Base-by-base conservation (phyloP, 2,329 filamentous ascomycete genomes). In the Cadophora sp. region DNA sequence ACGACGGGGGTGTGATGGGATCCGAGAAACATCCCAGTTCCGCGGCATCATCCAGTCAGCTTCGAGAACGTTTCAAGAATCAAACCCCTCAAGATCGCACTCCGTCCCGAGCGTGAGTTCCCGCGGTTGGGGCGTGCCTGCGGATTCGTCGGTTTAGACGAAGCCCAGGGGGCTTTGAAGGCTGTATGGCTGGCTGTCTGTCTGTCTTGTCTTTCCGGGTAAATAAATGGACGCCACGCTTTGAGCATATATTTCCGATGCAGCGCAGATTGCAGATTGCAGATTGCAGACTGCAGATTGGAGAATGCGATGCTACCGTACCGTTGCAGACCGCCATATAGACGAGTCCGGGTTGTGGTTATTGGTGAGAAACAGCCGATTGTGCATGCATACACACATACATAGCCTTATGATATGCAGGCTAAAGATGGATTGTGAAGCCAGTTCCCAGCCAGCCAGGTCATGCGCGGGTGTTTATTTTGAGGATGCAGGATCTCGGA, bases 51-150 rank as follows among this genome's bases (percentile, higher is more conserved):
- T n/a, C 55, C 33, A 58, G 9, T 58, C n/a, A 58, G 36, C 55
- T 58, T 58, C 55, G 55, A 58, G 55, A 58, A 58, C 55, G 55
- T 58, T 58, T 22, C 33, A 58, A 41, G 55, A 58, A 58, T 6
- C 27, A 30, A 30, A 6, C 27, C 4, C 13, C 4, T 22, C 24
- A 41, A 7, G 55, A 43, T 58, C 55, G 20, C 36, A 24, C 36
- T 5, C 20, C 43, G 55, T 24, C 33, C 55, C 33, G 20, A 43
- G 55, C 20, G 20, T 22, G 5, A 39, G 55, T 14, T 55, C 18
- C n/a, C 53, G 14, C 11, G n/a, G 33, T 13, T 22, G 16, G n/a
- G 27, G 27, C 16, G 27, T 55, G 51, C 24, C 27, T 39, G 18
- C 30, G 6, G 36, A 58, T 41, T 58, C 55, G 20, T 41, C 33